A percentile compares a stretch with the other conserved stretches of the same genome.
These are phyloP conservation scores for Shiraia sp. DNA, from an alignment of 2,329 filamentous ascomycete species.

Conservation along the genomic window DNA sequence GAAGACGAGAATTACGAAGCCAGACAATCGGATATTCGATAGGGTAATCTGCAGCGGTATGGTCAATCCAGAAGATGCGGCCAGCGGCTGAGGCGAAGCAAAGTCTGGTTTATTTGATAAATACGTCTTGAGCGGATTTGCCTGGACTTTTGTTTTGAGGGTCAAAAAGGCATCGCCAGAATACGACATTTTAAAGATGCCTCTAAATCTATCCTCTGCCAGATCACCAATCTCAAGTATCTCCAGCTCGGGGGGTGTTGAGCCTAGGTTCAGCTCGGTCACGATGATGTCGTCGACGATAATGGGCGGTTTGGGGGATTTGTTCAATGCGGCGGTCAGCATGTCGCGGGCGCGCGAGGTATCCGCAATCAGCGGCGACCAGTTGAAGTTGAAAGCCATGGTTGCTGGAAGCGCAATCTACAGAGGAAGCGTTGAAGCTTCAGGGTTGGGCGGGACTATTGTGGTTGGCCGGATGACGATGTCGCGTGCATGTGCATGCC, in stretches of 20 bases:
- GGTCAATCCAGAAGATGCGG: slow-evolving; percentile 87
- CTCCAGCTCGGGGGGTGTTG: slow-evolving; percentile 90
- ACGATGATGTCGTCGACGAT: slow-evolving; percentile 99
- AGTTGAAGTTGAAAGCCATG: slow-evolving; percentile 99
- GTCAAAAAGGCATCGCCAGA: slow-evolving; percentile 94
- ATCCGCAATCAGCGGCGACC: slow-evolving; percentile 97
- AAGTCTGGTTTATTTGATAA: slow-evolving; percentile 89
- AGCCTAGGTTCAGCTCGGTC: slow-evolving; percentile 94
- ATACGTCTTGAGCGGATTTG: slow-evolving; percentile 96
- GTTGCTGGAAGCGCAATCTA: slow-evolving; percentile 8
- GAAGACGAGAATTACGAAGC: slow-evolving; percentile 97
- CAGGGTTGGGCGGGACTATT: slow-evolving; percentile 17
- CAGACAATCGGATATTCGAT: slow-evolving; percentile 92
- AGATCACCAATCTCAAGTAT: slow-evolving; percentile 97
- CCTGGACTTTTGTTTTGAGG: slow-evolving; percentile 93
- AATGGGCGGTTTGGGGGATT: slow-evolving; percentile 95
- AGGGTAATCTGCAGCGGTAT: slow-evolving; percentile 97
- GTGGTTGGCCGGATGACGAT: slow-evolving; percentile 21
- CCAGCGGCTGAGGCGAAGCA: slow-evolving; percentile 88
- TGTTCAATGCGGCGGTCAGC: slow-evolving; percentile 93
- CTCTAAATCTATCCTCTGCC: slow-evolving; percentile 93
- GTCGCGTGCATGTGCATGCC: slow-evolving; percentile 48
- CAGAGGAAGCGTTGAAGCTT: slow-evolving; percentile 20
- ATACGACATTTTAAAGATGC: slow-evolving; percentile 99
- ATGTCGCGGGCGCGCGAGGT: slow-evolving; percentile 90